These are phyloP conservation scores for Rhinocladiella mackenziei DNA, from an alignment of 2,329 filamentous ascomycete species.

Conservation along the genomic window DNA sequence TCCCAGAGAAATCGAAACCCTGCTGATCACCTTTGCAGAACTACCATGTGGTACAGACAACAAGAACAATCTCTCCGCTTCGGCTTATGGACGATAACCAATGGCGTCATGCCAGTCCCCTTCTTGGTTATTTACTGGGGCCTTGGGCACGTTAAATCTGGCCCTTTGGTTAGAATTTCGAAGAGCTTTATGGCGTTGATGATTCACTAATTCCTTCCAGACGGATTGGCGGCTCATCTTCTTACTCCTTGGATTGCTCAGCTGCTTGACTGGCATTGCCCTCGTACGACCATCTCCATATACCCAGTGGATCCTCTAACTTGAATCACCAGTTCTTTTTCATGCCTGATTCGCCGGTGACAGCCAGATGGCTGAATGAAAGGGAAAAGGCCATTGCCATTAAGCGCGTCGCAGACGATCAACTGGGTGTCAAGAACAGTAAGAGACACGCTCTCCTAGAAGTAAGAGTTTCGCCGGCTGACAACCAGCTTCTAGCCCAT, in stretches of 20 bases:
- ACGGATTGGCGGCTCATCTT: slow-evolving; percentile 46
- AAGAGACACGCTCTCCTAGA: not conserved
- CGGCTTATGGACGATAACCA: slow-evolving; percentile 55
- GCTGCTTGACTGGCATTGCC: slow-evolving; percentile 29
- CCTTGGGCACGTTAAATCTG: slow-evolving; percentile 7
- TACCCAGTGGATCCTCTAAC: slow-evolving; percentile 14
- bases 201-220: not conserved
- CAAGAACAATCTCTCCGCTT: slow-evolving; percentile 59
- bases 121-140: slow-evolving; percentile 47
- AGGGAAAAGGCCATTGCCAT: slow-evolving; percentile 55
- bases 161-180: slow-evolving; percentile 4
- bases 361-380: slow-evolving; percentile 48
- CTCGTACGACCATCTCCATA: slow-evolving; percentile 41
- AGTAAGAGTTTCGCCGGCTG: not conserved
- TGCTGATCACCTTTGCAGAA: slow-evolving; percentile 45
- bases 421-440: slow-evolving; percentile 56
- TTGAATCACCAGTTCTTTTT: slow-evolving; percentile 35
- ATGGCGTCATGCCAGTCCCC: slow-evolving; percentile 58
- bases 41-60: slow-evolving; percentile 53
- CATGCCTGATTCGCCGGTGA: slow-evolving; percentile 56
- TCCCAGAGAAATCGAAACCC: not conserved
- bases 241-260: slow-evolving; percentile 40
- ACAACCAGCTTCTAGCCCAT: no score
- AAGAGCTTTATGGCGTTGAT: not conserved
- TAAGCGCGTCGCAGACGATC: slow-evolving; percentile 53